These are phyloP conservation scores for Choanephora cucurbitarum DNA, from an alignment of 371 early-diverging fungal species.

Conservation along the genomic window DNA sequence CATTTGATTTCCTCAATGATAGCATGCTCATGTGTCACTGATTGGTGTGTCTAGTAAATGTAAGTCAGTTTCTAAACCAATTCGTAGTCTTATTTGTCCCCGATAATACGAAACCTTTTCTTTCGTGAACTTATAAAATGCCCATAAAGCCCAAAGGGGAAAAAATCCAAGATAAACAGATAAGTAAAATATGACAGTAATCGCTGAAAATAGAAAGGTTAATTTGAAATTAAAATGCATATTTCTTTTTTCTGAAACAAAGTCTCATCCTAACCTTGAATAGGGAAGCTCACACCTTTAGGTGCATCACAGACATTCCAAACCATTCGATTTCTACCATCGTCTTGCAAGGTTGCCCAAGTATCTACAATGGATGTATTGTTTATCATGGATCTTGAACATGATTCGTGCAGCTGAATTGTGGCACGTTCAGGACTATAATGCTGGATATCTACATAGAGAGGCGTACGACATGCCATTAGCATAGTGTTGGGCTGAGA, in stretches of 20 bases:
- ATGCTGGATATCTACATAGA: conserved; percentile 28
- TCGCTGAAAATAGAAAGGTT: conserved; percentile 16
- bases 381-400: conserved; percentile 32
- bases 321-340: conserved; percentile 12
- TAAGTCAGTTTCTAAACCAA: too few relatives aligned
- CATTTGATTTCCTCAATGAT: background rate
- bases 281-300: conserved; percentile 31
- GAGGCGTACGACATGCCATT: conserved; percentile 12
- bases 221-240: background rate
- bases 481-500: conserved; percentile 16
- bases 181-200: conserved; percentile 38
- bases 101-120: conserved; percentile 18
- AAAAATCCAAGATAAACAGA: conserved; percentile 19
- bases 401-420: conserved; percentile 37
- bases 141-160: conserved; percentile 33
- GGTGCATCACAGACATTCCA: conserved; percentile 44
- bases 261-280: too few relatives aligned
- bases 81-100: too few relatives aligned
- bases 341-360: conserved; percentile 23
- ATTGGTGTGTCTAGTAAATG: background rate
- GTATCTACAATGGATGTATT: conserved; percentile 18
- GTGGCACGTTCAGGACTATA: conserved; percentile 43
- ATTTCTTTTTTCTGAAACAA: too few relatives aligned
- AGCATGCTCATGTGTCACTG: background rate
- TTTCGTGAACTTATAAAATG: conserved; percentile 31